Base-by-base conservation (phyloP, 2,329 filamentous ascomycete species). In the Ramularia endophylla region DNA sequence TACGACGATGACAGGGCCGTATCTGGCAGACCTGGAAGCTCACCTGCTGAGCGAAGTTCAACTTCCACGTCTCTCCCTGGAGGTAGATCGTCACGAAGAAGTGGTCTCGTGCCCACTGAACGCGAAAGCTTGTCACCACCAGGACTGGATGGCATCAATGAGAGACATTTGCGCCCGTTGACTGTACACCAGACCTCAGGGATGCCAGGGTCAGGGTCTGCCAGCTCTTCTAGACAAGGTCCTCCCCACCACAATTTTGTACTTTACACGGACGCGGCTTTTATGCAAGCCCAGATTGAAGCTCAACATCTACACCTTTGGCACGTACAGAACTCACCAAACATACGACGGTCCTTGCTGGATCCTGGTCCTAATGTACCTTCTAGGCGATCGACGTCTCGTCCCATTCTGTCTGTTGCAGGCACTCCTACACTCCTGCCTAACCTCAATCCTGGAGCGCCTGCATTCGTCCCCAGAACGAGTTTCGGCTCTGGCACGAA, bases 361-460 rank as follows among this genome's bases (percentile, higher is more conserved):
- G 15, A 20, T 9, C 32, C 18, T 20, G 20, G 17, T 20, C 17
- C 11, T 22, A 13, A 6, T 19, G 4, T 9, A 8, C 4, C 32
- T 3, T 4, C 32, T 3, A 34, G 8, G 1, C 32, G 32, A 18
- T 12, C 18, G 3, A 12, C 32, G 15, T 20, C 20, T 17, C n/a
- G 8, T n/a, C 9, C 32, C 2, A 11, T 34, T 12, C 17, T n/a
- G 11, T 15, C 32, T 13, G 20, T 13, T 12, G 17, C 18, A 8
- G 17, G 30, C 27, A 27, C 16, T 30, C 27, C 12, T 22, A 31
- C 32, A 17, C 31, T 27, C 38, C 35, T 13, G 11, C 22, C 15
- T 33, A 43, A 20, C 39, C 47, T 62, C 8, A 54, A 62, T 38
- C 55, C 57, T 11, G 53, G 39, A 8, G 59, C 58, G 12, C 48